phyloP scores from a whole-genome alignment of 2,329 filamentous ascomycete species.

The Exophiala oligosperma region DNA sequence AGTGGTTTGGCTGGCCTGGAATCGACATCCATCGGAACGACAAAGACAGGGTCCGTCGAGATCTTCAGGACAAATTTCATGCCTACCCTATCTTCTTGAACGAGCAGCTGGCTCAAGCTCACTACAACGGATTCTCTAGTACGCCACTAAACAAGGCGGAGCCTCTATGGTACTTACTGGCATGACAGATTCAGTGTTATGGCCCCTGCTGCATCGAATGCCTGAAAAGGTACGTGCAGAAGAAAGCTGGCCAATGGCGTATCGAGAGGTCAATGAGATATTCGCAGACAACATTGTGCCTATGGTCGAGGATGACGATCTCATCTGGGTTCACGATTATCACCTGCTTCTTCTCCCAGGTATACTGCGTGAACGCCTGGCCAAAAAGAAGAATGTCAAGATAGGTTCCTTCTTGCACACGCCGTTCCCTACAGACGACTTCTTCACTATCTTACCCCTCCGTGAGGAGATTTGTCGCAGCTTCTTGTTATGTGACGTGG shows the following conservation, averaged over 20 bases:
- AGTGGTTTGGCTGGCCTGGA: constrained; percentile 98
- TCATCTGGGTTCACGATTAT: constrained; percentile 97
- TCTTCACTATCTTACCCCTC: constrained; percentile 87
- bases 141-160: constrained; percentile 35
- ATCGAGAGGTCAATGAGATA: constrained; percentile 82
- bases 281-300: constrained; percentile 82
- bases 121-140: constrained; percentile 98
- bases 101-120: constrained; percentile 84
- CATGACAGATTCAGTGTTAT: constrained; percentile 78
- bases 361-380: constrained; percentile 77
- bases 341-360: constrained; percentile 92
- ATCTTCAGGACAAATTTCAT: constrained; percentile 81
- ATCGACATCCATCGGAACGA: constrained; percentile 87
- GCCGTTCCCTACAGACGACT: constrained; percentile 88
- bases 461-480: constrained; percentile 79
- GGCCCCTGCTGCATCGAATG: constrained; percentile 96
- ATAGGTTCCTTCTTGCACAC: constrained; percentile 96
- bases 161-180: background rate
- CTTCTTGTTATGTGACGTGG: constrained; percentile 81
- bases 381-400: constrained; percentile 72
- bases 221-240: constrained; percentile 71
- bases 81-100: constrained; percentile 90
- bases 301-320: constrained; percentile 79
- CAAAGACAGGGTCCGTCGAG: constrained; percentile 68
- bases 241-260: constrained; percentile 75